Conservation (phyloP, 805 yeast genomes). For the Lachancea kluyveri region DNA sequence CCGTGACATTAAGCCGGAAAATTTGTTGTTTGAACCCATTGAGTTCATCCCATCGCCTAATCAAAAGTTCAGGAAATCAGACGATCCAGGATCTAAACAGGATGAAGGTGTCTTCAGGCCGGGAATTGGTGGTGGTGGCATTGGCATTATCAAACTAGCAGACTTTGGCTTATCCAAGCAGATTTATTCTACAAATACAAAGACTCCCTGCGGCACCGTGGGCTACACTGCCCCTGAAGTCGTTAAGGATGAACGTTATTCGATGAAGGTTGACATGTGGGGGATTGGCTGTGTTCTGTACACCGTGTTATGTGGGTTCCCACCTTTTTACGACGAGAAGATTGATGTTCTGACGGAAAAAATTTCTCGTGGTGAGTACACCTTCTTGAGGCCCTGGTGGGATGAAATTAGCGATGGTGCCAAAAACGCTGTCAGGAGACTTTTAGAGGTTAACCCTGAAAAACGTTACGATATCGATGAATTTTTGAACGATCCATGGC, state of each 20-base stretch:
- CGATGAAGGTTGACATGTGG: slow-evolving; percentile 98
- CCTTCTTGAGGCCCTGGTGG: slow-evolving; percentile 84
- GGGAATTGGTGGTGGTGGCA: slow-evolving; percentile 87
- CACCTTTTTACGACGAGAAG: slow-evolving; percentile 81
- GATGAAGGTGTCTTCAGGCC: slow-evolving; percentile 86
- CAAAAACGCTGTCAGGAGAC: slow-evolving; percentile 56
- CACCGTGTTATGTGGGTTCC: slow-evolving; percentile 92
- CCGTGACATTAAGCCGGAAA: slow-evolving; percentile 80
- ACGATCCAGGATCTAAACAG: slow-evolving; percentile 58
- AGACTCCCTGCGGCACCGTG: slow-evolving; percentile 98
- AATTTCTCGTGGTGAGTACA: slow-evolving; percentile 64
- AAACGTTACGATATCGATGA: slow-evolving; percentile 64
- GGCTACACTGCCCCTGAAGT: slow-evolving; percentile 99
- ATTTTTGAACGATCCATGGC: slow-evolving; percentile 69
- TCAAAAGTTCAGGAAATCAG: slow-evolving; percentile 48
- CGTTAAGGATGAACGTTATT: slow-evolving; percentile 86
- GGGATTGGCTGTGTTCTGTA: slow-evolving; percentile 95
- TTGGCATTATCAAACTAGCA: slow-evolving; percentile 84
- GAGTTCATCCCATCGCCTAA: slow-evolving; percentile 38
- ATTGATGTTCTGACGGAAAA: slow-evolving; percentile 64
- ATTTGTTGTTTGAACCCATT: slow-evolving; percentile 59
- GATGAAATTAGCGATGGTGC: slow-evolving; percentile 72
- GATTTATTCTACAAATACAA: slow-evolving; percentile 79
- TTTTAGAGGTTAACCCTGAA: slow-evolving; percentile 64
- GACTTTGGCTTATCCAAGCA: slow-evolving; percentile 94